Evolutionary conservation across 2,329 filamentous ascomycete genomes (phyloP), one percentile per base, ranked within the genome.

Genomic region (Clonostachys solani): DNA sequence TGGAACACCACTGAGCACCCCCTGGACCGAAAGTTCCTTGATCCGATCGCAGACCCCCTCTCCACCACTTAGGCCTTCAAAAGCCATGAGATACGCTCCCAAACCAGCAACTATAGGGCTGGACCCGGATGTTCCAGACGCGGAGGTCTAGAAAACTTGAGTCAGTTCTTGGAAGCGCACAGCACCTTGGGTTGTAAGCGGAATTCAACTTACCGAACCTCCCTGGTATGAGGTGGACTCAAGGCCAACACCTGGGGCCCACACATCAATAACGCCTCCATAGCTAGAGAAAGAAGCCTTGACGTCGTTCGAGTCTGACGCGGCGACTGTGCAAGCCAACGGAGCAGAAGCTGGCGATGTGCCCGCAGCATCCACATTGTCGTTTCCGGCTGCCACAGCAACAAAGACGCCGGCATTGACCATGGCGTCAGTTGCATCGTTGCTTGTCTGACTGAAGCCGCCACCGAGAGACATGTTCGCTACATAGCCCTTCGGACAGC

Each of bases 111-210:
- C 85, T 70, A 95, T 90, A 58, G 91, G 91, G 50, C 90, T 95
- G 50, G 91, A 90, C 90, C 95, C 95, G 45, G 91, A 96, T 54
- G 91, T 96, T 68, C 91, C 91, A 36, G 90, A 95, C 74, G 95
- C 95, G 72, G 87, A 47, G 6, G 47, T 54, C 47, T 49, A 13
- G 34, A 18, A 33, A 15, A 3, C 7, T 15, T 17, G 4, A 12
- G 40, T 47, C 19, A 47, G 38, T 15, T 42, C 19, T 37, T 9
- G 19, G 18, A 19, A 12, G 40, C 3, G 2, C 12, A 17, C 12
- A 23, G 35, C 9, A 6, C 23, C 9, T 29, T 29, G 23, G 9
- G 9, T 29, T 29, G 23, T 29, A 29, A 29, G 23, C 23, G 23
- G n/a, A 40, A 8, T 18, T 23, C 17, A 5, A 43, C 44, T 43